Conservation (phyloP, 768 basidiomycete genomes). For the Rhodocollybia butyracea region DNA sequence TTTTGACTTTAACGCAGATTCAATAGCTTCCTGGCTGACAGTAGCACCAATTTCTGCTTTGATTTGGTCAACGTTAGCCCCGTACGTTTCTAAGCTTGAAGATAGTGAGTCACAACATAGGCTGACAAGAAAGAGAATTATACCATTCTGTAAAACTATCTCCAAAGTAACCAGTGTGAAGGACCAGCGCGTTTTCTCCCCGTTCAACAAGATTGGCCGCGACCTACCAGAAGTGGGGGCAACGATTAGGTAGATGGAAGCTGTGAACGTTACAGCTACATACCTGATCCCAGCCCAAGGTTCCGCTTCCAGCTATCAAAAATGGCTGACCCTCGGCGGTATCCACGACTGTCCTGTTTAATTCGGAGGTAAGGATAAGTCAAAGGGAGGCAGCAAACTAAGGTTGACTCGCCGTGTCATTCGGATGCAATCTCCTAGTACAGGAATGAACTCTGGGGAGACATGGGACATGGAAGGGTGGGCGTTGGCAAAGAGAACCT, state of each 20-base stretch:
- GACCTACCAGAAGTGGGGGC: constrained; percentile 52
- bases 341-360: constrained; percentile 65
- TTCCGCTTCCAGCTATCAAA: constrained; percentile 91
- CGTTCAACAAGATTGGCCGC: constrained; percentile 87
- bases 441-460: constrained; percentile 81
- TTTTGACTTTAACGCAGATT: constrained; percentile 67
- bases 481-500: constrained; percentile 93
- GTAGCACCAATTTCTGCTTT: constrained; percentile 80
- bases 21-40: constrained; percentile 57
- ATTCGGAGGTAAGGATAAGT: background rate
- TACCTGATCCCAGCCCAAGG: constrained; percentile 95
- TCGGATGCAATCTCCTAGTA: constrained; percentile 86
- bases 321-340: constrained; percentile 84
- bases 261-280: constrained; percentile 15
- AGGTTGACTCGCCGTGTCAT: constrained; percentile 60
- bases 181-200: constrained; percentile 75
- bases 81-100: constrained; percentile 77
- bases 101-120: background rate
- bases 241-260: background rate
- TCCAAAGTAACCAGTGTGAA: constrained; percentile 93
- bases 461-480: constrained; percentile 89
- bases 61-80: constrained; percentile 82
- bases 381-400: background rate
- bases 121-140: constrained; percentile 6
- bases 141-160: constrained; percentile 88